phyloP scores from a whole-genome alignment of 163 green algal species.

The Scenedesmus sp. region DNA sequence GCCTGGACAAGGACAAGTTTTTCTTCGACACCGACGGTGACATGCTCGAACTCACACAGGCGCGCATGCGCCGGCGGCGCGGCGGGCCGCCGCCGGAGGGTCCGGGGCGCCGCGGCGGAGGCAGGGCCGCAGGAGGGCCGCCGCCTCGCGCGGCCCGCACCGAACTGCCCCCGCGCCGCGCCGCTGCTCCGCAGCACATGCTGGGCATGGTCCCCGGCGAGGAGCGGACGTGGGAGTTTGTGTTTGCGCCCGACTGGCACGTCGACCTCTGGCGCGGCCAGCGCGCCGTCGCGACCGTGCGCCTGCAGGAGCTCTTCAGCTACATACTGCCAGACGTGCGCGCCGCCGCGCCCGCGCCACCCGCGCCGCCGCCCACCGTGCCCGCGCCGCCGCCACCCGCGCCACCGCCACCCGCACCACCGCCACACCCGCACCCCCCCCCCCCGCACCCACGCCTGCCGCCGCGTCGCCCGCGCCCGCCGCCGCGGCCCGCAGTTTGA shows the following conservation, averaged over 20 bases:
- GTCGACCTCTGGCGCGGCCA: constrained; percentile 38
- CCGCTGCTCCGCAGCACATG: constrained; percentile 46
- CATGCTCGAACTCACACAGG: constrained; percentile 49
- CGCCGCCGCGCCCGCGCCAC: too few species aligned
- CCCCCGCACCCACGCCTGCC: too few species aligned
- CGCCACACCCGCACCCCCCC: too few species aligned
- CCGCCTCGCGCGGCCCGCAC: too few species aligned
- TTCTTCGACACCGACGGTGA: constrained; percentile 63
- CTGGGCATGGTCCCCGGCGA: constrained; percentile 49
- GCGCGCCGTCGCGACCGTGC: background rate
- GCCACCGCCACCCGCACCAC: too few species aligned
- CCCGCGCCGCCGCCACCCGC: too few species aligned
- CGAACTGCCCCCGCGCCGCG: too few species aligned
- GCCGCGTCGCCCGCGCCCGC: too few species aligned
- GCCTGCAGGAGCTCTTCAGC: constrained; percentile 37
- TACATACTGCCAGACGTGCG: constrained; percentile 37
- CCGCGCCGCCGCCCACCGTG: too few species aligned
- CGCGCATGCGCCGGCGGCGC: constrained; percentile 2
- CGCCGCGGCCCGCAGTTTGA: constrained; percentile 11
- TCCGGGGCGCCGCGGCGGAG: background rate
- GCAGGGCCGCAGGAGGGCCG: background rate
- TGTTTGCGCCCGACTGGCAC: constrained; percentile 30
- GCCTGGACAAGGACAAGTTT: constrained; percentile 47
- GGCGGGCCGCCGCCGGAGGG: too few species aligned
- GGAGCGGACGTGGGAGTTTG: constrained; percentile 40